Base-by-base conservation (phyloP, 208 protist genomes). In the Borovskyia barvae region DNA sequence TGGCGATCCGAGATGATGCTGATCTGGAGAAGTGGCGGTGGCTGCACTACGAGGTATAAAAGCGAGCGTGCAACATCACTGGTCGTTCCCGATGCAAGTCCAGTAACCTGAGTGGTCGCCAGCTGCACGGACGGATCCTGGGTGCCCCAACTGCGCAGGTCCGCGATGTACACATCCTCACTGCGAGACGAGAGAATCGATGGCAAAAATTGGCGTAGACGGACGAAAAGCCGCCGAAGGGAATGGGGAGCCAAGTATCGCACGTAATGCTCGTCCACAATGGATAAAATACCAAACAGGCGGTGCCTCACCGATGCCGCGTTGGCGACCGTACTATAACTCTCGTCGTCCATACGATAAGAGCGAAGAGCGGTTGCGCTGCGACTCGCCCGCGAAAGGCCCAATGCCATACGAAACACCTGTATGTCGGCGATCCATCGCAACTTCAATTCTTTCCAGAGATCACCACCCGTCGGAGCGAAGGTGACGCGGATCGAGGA, bases 61-160 rank as follows among this genome's bases (percentile, higher is more conserved):
- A 87, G 36, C n/a, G 65, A 50, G 14, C 68, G 54, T 17, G 80
- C 61, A 3, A 69, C 61, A 43, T 87, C 80, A 17, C 64, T 24
- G 2, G 61, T 57, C 4, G 54, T 75, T 33, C 65, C 79, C n/a
- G 71, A 70, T 8, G 71, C 54, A 47, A 82, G 25, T 7, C 60
- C 64, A 4, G 71, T 52, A 8, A 80, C 50, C 49, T 80, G 61
- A 5, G 79, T 59, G 8, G 54, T 53, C 9, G 77, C 61, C 15
- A 72, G 46, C 49, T 84, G 74, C 17, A 77, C 72, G 7, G 60
- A 71, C 8, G 85, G 80, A 46, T 93, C 81, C 19, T 52, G 40
- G 15, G 28, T 46, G 25, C 66, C 66, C 71, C 85, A 81, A 9
- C 26, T 42, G 20, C 55, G 45, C 17, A 85, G 22, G 24, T 50